Evolutionary conservation across 2,329 filamentous ascomycete genomes (phyloP), one percentile per base, ranked within the genome.

Genomic region (Fusarium redolens): DNA sequence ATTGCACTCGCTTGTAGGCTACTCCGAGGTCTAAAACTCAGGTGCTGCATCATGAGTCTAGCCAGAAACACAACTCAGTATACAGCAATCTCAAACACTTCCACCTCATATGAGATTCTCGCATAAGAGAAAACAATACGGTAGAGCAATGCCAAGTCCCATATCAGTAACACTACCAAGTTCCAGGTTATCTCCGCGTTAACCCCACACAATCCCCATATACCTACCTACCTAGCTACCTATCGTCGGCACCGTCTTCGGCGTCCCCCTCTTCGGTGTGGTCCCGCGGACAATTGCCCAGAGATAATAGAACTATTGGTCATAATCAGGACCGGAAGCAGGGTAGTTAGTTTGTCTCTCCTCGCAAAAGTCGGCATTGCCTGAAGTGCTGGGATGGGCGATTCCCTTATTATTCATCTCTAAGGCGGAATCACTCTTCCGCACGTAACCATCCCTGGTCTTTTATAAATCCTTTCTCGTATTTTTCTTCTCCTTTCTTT

Each of bases 191-290:
- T 65, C 33, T 60, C 72, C 63, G 54, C 28, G 61, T 50, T 73
- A 73, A 56, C 38, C 44, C 64, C 68, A 37, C 31, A 47, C 40
- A 18, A 63, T 40, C 58, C 37, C 54, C 55, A 69, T 69, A 68
- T 41, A 20, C 14, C 14, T 37, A 37, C 14, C 35, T 37, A 9
- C 14, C 15, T 28, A 40, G 22, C 22, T 22, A 22, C 33, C 64
- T 51, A 60, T 63, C n/a, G 56, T 62, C 71, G 73, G 73, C 59
- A 47, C 73, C 64, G 72, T 60, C 60, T 61, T 73, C 74, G 67
- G 74, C 72, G 51, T 56, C 62, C 43, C 38, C 63, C 45, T 50
- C 61, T 45, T 38, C 59, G 63, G 63, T n/a, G 55, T 44, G n/a
- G 31, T 51, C 35, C 74, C 69, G 74, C 66, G 41, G 65, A 57